phyloP scores from a whole-genome alignment of 2,329 filamentous ascomycete species.

The Zalaria obscura region DNA sequence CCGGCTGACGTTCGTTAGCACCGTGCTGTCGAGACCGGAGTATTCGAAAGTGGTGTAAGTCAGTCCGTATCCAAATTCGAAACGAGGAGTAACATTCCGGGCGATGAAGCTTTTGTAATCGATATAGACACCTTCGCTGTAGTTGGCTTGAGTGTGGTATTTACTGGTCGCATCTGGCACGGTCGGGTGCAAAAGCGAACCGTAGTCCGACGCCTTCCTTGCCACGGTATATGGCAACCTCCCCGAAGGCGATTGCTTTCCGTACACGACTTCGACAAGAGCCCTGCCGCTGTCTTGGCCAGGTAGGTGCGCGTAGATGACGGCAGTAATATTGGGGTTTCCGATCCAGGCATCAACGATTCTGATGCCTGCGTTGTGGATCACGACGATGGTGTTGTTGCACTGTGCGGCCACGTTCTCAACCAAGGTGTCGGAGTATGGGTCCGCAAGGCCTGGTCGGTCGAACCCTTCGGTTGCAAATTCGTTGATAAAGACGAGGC shows the following conservation, averaged over 20 bases:
- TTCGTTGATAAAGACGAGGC: slow-evolving; percentile 49
- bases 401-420: slow-evolving; percentile 43
- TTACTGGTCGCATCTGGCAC: slow-evolving; percentile 4
- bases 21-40: too few relatives aligned
- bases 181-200: slow-evolving; percentile 22
- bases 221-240: slow-evolving; percentile 50
- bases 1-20: slow-evolving; percentile 14
- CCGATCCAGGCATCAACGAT: slow-evolving; percentile 48
- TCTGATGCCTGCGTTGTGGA: slow-evolving; percentile 50
- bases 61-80: slow-evolving; percentile 21
- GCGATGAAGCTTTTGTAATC: slow-evolving; percentile 21
- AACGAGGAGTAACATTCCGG: slow-evolving; percentile 15
- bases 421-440: slow-evolving; percentile 40
- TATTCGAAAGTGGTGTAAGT: slow-evolving; percentile 24
- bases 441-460: slow-evolving; percentile 20
- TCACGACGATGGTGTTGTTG: slow-evolving; percentile 47
- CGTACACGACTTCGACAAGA: slow-evolving; percentile 43
- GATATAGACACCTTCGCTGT: slow-evolving; percentile 21
- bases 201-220: slow-evolving; percentile 42
- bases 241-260: slow-evolving; percentile 41
- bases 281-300: slow-evolving; percentile 48
- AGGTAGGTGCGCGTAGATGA: slow-evolving; percentile 50
- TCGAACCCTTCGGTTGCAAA: slow-evolving; percentile 24
- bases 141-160: slow-evolving; percentile 12
- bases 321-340: slow-evolving; percentile 48